Conservation (phyloP, 305 asterid genomes). For the Fraxinus albicans region DNA sequence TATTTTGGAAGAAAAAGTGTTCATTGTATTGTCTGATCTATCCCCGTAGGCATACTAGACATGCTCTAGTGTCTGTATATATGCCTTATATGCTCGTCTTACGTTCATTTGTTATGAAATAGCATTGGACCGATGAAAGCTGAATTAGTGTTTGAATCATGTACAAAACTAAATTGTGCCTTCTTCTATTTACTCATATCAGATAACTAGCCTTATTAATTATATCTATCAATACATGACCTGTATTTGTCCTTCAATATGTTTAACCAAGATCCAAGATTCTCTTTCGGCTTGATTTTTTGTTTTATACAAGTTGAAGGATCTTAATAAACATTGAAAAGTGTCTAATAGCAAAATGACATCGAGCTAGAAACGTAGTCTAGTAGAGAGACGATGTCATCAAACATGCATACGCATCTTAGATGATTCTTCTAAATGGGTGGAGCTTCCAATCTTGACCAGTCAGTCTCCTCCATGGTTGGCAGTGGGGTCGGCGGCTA, state of each 20-base stretch:
- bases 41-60: not conserved
- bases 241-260: not conserved
- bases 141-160: conserved; percentile 15
- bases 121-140: conserved; percentile 24
- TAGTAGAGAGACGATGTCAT: not conserved
- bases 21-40: not conserved
- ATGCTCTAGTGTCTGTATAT: conserved; percentile 31
- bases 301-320: not conserved
- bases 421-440: not conserved
- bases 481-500: conserved; percentile 34
- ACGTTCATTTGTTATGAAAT: conserved; percentile 14
- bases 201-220: not conserved
- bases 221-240: not conserved
- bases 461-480: not conserved
- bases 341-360: not conserved
- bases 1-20: not conserved
- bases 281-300: conserved; percentile 12
- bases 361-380: not conserved
- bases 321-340: not conserved
- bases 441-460: not conserved
- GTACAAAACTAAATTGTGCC: conserved; percentile 18
- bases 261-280: not conserved
- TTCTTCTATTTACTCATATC: not conserved
- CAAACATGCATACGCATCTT: not conserved
- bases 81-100: conserved; percentile 9